Percentiles rank a stretch among this genome's conserved stretches.
phyloP scores from a whole-genome alignment of 2,329 filamentous ascomycete species.

The Pyricularia grisea region DNA sequence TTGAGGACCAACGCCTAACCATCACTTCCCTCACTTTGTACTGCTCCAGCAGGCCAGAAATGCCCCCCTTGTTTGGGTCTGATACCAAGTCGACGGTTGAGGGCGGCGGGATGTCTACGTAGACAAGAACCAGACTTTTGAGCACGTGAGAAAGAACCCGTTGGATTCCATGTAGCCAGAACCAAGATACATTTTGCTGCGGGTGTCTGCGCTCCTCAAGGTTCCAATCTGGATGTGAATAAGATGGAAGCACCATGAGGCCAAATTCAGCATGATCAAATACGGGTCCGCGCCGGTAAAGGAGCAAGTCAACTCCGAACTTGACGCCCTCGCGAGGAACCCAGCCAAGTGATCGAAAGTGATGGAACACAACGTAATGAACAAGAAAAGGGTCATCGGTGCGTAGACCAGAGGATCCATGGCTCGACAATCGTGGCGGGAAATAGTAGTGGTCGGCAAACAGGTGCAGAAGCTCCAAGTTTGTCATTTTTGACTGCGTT shows the following conservation, averaged over 20 bases:
- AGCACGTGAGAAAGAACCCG: conserved; percentile 81
- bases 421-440: conserved; percentile 38
- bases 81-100: conserved; percentile 32
- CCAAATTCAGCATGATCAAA: conserved; percentile 95
- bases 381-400: conserved; percentile 76
- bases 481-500: conserved; percentile 35
- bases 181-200: conserved; percentile 49
- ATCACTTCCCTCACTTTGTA: conserved; percentile 77
- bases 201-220: conserved; percentile 37
- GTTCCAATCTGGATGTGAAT: conserved; percentile 66
- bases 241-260: conserved; percentile 74
- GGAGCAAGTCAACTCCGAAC: conserved; percentile 88
- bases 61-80: conserved; percentile 40
- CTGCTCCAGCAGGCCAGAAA: conserved; percentile 52
- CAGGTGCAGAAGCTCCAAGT: conserved; percentile 50
- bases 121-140: conserved; percentile 83
- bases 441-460: conserved; percentile 64
- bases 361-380: conserved; percentile 85
- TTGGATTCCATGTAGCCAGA: conserved; percentile 82
- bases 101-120: conserved; percentile 81
- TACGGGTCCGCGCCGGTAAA: conserved; percentile 87
- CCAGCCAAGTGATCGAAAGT: conserved; percentile 94
- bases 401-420: conserved; percentile 10
- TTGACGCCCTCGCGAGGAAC: conserved; percentile 88
- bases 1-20: conserved; percentile 75